Evolutionary conservation across 108 stramenopile genomes (phyloP), one percentile per base, ranked within the genome.

Genomic region (Nitzschia sp.): DNA sequence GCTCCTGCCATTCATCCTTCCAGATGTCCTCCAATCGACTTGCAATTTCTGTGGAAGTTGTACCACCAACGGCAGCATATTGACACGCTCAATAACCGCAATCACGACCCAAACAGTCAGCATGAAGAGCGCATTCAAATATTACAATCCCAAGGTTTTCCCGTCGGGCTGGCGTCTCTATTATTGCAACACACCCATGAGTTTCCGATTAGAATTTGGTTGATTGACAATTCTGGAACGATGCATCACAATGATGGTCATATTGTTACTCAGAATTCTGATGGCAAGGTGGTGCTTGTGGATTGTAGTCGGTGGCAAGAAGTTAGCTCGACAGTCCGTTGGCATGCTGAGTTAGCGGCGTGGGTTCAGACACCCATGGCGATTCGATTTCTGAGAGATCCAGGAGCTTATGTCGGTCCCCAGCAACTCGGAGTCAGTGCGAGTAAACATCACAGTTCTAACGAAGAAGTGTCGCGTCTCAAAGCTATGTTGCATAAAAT

Each of bases 171-270:
- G 29, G 24, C 56, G 6, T 2, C 27, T 13, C 8, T 57, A 29
- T 13, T 57, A 30, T 30, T 32, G 9, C 24, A 30, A 5, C 56
- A 30, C 18, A 8, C 13, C 6, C 38, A 33, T 11, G 45, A 30
- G 13, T 64, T 64, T 28, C 63, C 72, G 8, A 27, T 72, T 2
- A 36, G 59, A 11, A 58, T 72, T 36, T 89, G 84, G 84, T 64
- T 85, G 32, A 46, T 85, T 21, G 88, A 85, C 58, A 89, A 89
- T 53, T 75, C 73, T 31, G 85, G 87, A 1, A 77, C 75, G 24
- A 94, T 94, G 93, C 65, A 66, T 5, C 80, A 75, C 53, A 31
- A 54, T 17, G 89, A 91, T 75, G 89, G 88, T 21, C 77, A 88
- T 64, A 45, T 45, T 18, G 47, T 68, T 13, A 19, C 46, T 64